Base-by-base conservation (phyloP, 257 asterid genomes). In the Haberlea rhodopensis region DNA sequence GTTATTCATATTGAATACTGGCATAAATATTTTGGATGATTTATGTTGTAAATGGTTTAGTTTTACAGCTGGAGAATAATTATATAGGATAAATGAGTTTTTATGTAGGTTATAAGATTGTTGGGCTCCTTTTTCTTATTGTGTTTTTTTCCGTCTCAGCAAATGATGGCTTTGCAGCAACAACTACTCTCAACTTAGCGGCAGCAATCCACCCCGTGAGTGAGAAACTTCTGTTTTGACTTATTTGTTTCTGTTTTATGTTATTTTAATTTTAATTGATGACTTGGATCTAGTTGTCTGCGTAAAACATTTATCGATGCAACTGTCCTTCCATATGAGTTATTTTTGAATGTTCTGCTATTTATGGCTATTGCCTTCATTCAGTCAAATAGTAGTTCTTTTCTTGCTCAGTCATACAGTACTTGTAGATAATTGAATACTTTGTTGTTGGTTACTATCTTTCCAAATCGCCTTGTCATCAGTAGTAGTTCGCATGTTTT, bases 151-250 rank as follows among this genome's bases (percentile, higher is more conserved):
- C n/a, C 11, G 26, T 63, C 74, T 29, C 80, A 81, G 86, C 86
- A 78, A 82, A 80, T 77, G 32, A 60, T 74, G 75, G 53, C 76
- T 15, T 70, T 71, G 59, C 81, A 73, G 78, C 84, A 81, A 68
- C 19, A 15, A 72, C 81, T 48, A n/a, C 74, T 80, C 91, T 66
- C 90, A 79, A 69, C 67, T 76, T 37, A 81, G 83, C 79, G 52
- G 22, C 82, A 75, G 56, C 81, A 53, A 40, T 48, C 76, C 46
- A 48, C 77, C 37, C 84, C 53, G 90, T 84, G 70, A 81, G 85
- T 43, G n/a, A 15, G 18, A 43, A 43, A 43, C 51, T 43, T 15
- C 51, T 43, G 19, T 43, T 43, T 37, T 11, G 5, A 37, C n/a
- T 37, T 37, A 37, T 79, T 59, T 56, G n/a, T n/a, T n/a, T n/a